Conservation (phyloP, 78 protist genomes). For the Emiliania huxleyi region DNA sequence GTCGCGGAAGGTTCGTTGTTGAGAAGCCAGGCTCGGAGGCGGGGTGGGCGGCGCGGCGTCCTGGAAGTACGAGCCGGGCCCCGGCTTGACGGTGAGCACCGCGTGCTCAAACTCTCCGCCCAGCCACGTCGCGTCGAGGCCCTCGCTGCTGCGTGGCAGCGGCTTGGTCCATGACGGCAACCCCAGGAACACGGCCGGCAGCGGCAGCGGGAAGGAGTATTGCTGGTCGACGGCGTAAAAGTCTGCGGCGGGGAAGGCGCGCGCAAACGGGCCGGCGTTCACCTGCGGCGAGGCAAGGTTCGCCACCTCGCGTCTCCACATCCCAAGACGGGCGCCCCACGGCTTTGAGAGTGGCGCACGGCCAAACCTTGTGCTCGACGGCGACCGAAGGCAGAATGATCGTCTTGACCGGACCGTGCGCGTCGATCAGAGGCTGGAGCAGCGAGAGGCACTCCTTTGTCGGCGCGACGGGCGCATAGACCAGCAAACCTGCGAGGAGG, state of each 20-base stretch:
- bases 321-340: too few species aligned
- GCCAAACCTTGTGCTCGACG: not conserved
- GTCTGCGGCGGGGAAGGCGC: not conserved
- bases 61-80: not conserved
- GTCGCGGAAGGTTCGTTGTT: too few species aligned
- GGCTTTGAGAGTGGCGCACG: too few species aligned
- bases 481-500: too few species aligned
- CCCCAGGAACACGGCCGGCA: not conserved
- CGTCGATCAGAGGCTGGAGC: not conserved
- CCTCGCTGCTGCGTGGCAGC: too few species aligned
- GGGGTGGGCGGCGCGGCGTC: too few species aligned
- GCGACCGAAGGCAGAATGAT: slow-evolving; percentile 17
- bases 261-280: slow-evolving; percentile 23
- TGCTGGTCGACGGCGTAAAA: not conserved
- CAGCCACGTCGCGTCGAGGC: too few species aligned
- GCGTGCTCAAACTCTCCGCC: too few species aligned
- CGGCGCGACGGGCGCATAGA: slow-evolving; percentile 38
- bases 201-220: slow-evolving; percentile 12
- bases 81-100: slow-evolving; percentile 1
- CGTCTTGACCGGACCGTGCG: not conserved
- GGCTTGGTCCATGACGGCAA: not conserved
- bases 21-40: too few species aligned
- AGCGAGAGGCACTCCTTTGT: slow-evolving; percentile 13
- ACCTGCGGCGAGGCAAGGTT: too few species aligned
- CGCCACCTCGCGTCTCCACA: too few species aligned